Evolutionary conservation across 805 yeast genomes (phyloP), one percentile per base, ranked within the genome.

Genomic region (Saccharomycopsis sp.): DNA sequence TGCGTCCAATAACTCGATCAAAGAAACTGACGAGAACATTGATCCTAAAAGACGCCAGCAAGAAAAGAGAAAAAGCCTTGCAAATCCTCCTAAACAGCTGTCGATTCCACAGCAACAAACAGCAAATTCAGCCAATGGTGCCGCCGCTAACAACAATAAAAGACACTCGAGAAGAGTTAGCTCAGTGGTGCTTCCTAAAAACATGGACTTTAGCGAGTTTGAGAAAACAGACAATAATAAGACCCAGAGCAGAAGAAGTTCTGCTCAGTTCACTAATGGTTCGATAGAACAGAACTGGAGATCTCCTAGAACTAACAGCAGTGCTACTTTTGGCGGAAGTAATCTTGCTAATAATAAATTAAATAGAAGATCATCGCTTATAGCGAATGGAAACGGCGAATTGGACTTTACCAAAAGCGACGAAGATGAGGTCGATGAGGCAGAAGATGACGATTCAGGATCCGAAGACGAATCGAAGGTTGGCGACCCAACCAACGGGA

Each of bases 151-250:
- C 34, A 20, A 8, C 2, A 55, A 55, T 19, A 60, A 58, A 38
- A 23, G 56, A 14, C 56, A 57, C 49, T 55, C 57, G 3, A 52
- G 59, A 25, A 58, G 38, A 51, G 51, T 51, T n/a, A 56, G 59
- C 47, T 19, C 49, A 12, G 49, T 44, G 8, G 22, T 44, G 22
- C 49, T 58, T 22, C 34, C 59, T 9, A 58, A 51, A 29, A n/a
- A 47, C 2, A 53, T 52, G 23, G 63, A 61, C 34, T 61, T 61
- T 42, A 52, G 60, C 25, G 63, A 61, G 15, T 61, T 61, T 47
- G 59, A 59, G 34, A 58, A 56, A 52, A 55, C 49, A 7, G 49
- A 44, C 15, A 9, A 17, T 9, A 47, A 35, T 53, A 52, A 42
- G 19, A 50, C 20, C 19, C 38, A 50, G 22, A 24, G 19, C 20